Evolutionary conservation across 1,284 basidiomycete genomes (phyloP).

Genomic region (Puccinia triticina): DNA sequence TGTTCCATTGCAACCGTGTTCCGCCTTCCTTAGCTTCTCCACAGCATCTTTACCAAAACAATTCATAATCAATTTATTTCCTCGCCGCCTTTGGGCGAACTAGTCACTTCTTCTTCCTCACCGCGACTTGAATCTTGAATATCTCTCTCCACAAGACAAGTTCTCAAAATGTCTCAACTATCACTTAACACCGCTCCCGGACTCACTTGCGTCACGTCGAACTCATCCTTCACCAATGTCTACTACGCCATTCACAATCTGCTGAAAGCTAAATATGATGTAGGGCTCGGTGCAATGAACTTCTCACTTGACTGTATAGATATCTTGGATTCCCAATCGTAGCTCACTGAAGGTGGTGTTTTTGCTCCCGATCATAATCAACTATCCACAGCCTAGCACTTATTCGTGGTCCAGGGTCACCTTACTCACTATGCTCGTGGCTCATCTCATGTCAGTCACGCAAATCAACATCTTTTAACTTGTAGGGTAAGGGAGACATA

Average conservation of each 20-base stretch:
- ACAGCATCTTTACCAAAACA: no score
- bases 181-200: slow-evolving; percentile 47
- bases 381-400: slow-evolving; percentile 13
- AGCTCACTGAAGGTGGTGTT: background rate
- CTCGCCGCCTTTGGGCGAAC: no score
- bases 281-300: background rate
- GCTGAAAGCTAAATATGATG: slow-evolving; percentile 39
- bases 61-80: no score
- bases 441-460: slow-evolving; percentile 44
- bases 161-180: slow-evolving; percentile 43
- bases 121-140: no score
- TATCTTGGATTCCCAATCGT: background rate
- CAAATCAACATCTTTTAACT: background rate
- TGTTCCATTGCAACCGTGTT: no score
- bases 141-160: no score
- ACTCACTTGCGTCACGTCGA: slow-evolving; percentile 41
- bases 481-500: background rate
- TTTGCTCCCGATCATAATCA: background rate
- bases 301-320: background rate
- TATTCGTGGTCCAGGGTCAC: slow-evolving; percentile 40
- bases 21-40: no score
- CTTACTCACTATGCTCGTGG: slow-evolving; percentile 43
- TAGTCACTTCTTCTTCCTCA: no score
- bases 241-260: slow-evolving; percentile 47
- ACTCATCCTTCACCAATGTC: slow-evolving; percentile 38